A percentile compares a stretch with the other conserved stretches of the same genome.
These are phyloP conservation scores for Didymella sp. DNA, from an alignment of 2,329 filamentous ascomycete genomes.

Conservation along the genomic window DNA sequence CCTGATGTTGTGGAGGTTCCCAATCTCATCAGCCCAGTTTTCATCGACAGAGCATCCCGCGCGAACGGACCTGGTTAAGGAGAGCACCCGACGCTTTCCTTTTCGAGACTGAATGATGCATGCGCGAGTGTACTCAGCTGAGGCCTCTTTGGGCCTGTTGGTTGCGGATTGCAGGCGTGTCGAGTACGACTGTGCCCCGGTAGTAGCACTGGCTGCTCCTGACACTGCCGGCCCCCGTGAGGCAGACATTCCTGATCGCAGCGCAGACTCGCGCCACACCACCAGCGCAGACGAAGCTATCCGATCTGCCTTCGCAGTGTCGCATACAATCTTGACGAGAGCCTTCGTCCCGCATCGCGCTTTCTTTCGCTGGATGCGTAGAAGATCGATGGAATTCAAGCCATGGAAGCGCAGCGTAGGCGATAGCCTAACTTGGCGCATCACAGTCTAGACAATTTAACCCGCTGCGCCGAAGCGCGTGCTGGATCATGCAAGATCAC, in stretches of 20 bases:
- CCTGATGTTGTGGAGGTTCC: conserved; percentile 2
- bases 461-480: not conserved
- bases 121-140: not conserved
- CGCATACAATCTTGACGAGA: not conserved
- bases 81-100: not conserved
- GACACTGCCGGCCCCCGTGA: not conserved
- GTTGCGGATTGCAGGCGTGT: not conserved
- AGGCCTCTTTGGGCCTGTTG: not conserved
- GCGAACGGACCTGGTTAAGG: not conserved
- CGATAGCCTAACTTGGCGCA: conserved; percentile 12
- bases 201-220: not conserved
- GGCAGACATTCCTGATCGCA: not conserved
- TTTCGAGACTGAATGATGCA: not conserved
- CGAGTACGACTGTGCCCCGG: not conserved
- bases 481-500: conserved; percentile 12
- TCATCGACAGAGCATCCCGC: conserved; percentile 6
- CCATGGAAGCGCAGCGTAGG: not conserved
- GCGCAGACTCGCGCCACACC: not conserved
- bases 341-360: not conserved
- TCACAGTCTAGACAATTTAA: not conserved
- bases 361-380: not conserved
- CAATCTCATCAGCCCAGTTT: conserved; percentile 2
- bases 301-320: not conserved
- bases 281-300: not conserved
- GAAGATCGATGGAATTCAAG: not conserved